A percentile compares a stretch with the other conserved stretches of the same genome.
phyloP scores from a whole-genome alignment of 805 yeast species.

The Candida michaelii region DNA sequence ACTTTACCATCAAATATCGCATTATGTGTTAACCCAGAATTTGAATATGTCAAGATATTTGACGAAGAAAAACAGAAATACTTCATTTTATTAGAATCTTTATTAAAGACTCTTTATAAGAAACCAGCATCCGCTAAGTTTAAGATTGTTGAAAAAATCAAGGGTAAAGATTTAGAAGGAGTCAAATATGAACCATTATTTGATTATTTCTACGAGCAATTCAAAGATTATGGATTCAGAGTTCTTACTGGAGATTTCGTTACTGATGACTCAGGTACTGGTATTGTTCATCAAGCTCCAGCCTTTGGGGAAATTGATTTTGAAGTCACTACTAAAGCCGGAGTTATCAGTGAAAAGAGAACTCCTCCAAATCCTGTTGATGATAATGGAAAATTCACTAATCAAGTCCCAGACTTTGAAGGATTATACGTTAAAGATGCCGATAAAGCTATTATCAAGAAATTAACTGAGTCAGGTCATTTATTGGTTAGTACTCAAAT shows the following conservation, averaged over 20 bases:
- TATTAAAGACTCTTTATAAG: conserved; percentile 83
- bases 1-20: conserved; percentile 94
- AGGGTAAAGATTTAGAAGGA: conserved; percentile 81
- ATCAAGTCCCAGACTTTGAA: conserved; percentile 67
- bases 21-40: conserved; percentile 85
- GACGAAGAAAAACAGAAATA: conserved; percentile 84
- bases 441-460: conserved; percentile 85
- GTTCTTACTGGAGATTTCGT: conserved; percentile 85
- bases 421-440: conserved; percentile 95
- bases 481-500: conserved; percentile 77
- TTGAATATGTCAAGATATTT: conserved; percentile 87
- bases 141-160: conserved; percentile 75
- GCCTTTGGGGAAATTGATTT: conserved; percentile 99
- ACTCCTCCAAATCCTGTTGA: conserved; percentile 93
- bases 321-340: conserved; percentile 71
- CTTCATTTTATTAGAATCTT: conserved; percentile 81
- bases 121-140: conserved; percentile 89
- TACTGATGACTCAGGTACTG: conserved; percentile 94
- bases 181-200: conserved; percentile 79
- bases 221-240: conserved; percentile 74
- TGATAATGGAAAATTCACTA: conserved; percentile 83
- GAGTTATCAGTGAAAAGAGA: conserved; percentile 67
- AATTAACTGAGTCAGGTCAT: conserved; percentile 74
- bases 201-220: conserved; percentile 74
- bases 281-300: conserved; percentile 98